These are phyloP conservation scores for Capniomyces stellatus DNA, from an alignment of 371 early-diverging fungal species.

Conservation along the genomic window DNA sequence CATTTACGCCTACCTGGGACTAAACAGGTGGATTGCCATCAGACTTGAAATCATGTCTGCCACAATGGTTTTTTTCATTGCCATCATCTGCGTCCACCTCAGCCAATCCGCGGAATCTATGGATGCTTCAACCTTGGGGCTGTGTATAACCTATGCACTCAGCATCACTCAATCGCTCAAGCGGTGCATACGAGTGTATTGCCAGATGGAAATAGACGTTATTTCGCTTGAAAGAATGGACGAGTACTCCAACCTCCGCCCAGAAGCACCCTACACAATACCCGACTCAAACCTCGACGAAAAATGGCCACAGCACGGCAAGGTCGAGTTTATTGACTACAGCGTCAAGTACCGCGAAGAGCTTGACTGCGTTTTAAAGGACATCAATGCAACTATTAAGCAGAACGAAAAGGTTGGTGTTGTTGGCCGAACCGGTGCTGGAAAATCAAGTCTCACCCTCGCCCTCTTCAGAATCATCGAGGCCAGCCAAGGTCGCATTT, in stretches of 20 bases:
- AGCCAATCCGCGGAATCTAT: constrained; percentile 8
- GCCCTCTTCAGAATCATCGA: constrained; percentile 87
- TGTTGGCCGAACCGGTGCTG: constrained; percentile 83
- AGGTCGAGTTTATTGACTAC: constrained; percentile 44
- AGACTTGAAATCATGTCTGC: constrained; percentile 62
- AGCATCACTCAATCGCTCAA: constrained; percentile 64
- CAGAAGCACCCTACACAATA: constrained; percentile 50
- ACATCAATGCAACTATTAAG: constrained; percentile 40
- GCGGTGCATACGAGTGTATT: constrained; percentile 58
- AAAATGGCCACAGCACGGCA: constrained; percentile 39
- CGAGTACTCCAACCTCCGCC: constrained; percentile 66
- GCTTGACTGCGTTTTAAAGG: constrained; percentile 40
- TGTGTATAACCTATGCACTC: constrained; percentile 75
- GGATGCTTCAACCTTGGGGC: constrained; percentile 55
- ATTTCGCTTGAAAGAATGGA: constrained; percentile 70
- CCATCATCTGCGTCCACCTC: constrained; percentile 42
- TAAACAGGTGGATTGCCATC: constrained; percentile 83
- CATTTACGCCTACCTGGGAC: constrained; percentile 53
- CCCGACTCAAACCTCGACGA: constrained; percentile 18
- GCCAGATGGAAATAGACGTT: constrained; percentile 54
- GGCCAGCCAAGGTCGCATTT: constrained; percentile 47
- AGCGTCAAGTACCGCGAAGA: constrained; percentile 48
- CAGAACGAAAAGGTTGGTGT: constrained; percentile 73
- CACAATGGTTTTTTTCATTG: constrained; percentile 40
- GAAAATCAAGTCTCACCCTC: constrained; percentile 74